phyloP scores from a whole-genome alignment of 2,329 filamentous ascomycete species.

The Aspergillus proliferans region DNA sequence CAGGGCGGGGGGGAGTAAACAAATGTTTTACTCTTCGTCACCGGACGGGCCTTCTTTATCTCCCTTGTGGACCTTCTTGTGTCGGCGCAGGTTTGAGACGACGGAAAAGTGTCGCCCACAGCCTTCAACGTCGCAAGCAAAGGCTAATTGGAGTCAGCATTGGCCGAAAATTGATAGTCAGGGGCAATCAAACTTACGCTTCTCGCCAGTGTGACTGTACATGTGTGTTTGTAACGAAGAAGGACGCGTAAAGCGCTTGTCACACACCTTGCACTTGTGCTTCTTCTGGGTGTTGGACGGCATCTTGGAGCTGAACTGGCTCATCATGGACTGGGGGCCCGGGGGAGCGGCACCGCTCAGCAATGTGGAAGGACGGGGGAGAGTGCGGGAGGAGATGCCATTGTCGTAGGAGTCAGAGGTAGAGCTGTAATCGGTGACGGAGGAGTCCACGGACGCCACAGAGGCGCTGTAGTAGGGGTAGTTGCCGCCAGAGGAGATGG shows the following conservation, averaged over 20 bases:
- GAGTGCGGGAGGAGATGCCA: slow-evolving; percentile 64
- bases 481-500: slow-evolving; percentile 74
- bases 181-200: slow-evolving; percentile 63
- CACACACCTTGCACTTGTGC: slow-evolving; percentile 98
- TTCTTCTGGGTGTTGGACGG: slow-evolving; percentile 97
- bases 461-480: slow-evolving; percentile 85
- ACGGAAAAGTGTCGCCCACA: slow-evolving; percentile 96
- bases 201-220: slow-evolving; percentile 97
- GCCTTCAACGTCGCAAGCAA: slow-evolving; percentile 87
- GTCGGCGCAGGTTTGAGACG: slow-evolving; percentile 87
- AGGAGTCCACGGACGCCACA: slow-evolving; percentile 61
- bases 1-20: slow-evolving; percentile 1
- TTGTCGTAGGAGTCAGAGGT: slow-evolving; percentile 77
- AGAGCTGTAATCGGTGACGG: slow-evolving; percentile 88
- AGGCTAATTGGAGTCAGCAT: slow-evolving; percentile 55
- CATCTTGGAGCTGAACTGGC: slow-evolving; percentile 94
- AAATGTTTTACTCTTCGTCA: slow-evolving; percentile 36
- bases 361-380: slow-evolving; percentile 69
- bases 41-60: slow-evolving; percentile 35
- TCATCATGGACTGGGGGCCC: slow-evolving; percentile 95
- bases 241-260: slow-evolving; percentile 92
- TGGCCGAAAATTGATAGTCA: not conserved
- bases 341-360: slow-evolving; percentile 62
- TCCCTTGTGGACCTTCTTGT: slow-evolving; percentile 92
- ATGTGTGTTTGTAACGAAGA: slow-evolving; percentile 95